phyloP scores from a whole-genome alignment of 805 yeast species.

The Kuraishia capsulata region DNA sequence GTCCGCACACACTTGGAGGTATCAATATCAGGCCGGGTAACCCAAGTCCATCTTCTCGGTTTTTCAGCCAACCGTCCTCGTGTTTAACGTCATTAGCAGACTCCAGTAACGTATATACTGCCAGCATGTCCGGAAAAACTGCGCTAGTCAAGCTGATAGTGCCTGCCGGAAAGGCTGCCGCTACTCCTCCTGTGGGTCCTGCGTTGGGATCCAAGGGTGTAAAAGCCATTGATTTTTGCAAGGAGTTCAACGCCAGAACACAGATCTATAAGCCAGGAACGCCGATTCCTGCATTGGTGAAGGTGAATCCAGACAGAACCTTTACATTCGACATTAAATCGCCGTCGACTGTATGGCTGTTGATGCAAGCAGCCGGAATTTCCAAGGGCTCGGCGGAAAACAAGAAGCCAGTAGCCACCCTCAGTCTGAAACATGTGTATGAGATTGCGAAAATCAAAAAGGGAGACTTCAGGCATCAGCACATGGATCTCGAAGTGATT shows the following conservation, averaged over 20 bases:
- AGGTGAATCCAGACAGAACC: slow-evolving; percentile 86
- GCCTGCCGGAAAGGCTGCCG: slow-evolving; percentile 97
- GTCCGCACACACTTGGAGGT: no score
- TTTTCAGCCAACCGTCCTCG: no score
- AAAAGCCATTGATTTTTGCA: slow-evolving; percentile 96
- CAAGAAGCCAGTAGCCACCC: slow-evolving; percentile 42
- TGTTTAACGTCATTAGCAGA: no score
- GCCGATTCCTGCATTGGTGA: slow-evolving; percentile 81
- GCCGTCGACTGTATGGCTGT: slow-evolving; percentile 85
- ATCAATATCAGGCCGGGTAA: no score
- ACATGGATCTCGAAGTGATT: slow-evolving; percentile 61
- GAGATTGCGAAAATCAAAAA: slow-evolving; percentile 93
- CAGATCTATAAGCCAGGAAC: slow-evolving; percentile 78
- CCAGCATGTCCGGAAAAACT: slow-evolving; percentile 30
- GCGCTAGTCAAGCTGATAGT: slow-evolving; percentile 80
- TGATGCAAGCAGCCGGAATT: slow-evolving; percentile 73
- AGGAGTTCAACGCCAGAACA: slow-evolving; percentile 96
- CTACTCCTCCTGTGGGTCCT: slow-evolving; percentile 98
- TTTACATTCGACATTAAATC: slow-evolving; percentile 81
- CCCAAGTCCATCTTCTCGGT: no score
- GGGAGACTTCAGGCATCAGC: slow-evolving; percentile 71
- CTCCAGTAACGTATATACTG: no score
- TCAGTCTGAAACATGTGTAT: slow-evolving; percentile 80
- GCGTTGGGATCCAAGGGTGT: slow-evolving; percentile 98
- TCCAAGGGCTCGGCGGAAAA: slow-evolving; percentile 64